phyloP scores from a whole-genome alignment of 495 filamentous ascomycete genomes.

The Acidiella bohemica region DNA sequence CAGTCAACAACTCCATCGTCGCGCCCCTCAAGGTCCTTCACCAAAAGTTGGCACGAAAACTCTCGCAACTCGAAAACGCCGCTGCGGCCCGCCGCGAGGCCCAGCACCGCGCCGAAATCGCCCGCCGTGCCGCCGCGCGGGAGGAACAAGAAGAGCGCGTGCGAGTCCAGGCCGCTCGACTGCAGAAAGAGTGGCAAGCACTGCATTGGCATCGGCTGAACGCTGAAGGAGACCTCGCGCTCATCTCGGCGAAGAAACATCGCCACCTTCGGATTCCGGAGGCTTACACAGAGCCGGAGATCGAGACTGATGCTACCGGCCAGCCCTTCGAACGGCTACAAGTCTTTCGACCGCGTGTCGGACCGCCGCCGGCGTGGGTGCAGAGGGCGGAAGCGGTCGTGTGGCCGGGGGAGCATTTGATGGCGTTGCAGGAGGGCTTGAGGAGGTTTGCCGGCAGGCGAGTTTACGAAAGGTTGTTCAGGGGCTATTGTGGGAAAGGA shows the following conservation, averaged over 20 bases:
- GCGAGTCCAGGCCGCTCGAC: neutral
- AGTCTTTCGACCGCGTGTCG: constrained; percentile 18
- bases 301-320: constrained; percentile 10
- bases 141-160: neutral
- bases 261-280: constrained; percentile 7
- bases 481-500: constrained; percentile 15
- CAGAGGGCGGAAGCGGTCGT: neutral
- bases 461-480: constrained; percentile 23
- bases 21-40: constrained; percentile 8
- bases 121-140: constrained; percentile 4
- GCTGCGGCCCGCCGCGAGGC: neutral
- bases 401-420: constrained; percentile 17
- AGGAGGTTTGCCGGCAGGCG: constrained; percentile 15
- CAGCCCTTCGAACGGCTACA: constrained; percentile 22
- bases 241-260: neutral
- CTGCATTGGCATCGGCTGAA: constrained; percentile 12
- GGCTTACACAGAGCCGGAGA: too few relatives aligned
- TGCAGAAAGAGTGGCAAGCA: constrained; percentile 9
- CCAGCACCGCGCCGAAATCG: neutral
- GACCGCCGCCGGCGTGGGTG: constrained; percentile 8
- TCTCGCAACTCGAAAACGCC: neutral
- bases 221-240: constrained; percentile 11
- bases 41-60: neutral
- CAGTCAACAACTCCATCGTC: constrained; percentile 7
- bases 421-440: constrained; percentile 19